Evolutionary conservation across 345 rosid species (phyloP).

Genomic region (Hypericum perforatum): DNA sequence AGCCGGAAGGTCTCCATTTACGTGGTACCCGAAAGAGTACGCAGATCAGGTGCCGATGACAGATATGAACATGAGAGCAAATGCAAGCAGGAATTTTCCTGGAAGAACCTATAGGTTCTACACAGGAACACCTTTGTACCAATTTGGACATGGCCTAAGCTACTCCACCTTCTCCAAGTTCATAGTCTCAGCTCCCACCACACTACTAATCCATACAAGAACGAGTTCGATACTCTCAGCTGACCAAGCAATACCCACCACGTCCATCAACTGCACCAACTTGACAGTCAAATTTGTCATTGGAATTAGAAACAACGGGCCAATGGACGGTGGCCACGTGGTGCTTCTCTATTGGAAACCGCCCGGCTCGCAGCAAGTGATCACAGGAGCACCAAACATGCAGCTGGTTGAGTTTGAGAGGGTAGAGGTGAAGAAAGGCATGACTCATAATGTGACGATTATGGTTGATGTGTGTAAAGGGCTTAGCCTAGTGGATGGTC

Average conservation of each 20-base stretch:
- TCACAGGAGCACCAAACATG: slow-evolving; percentile 25
- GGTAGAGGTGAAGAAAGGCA: slow-evolving; percentile 32
- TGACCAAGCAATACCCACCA: slow-evolving; percentile 13
- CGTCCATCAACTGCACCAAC: slow-evolving; percentile 25
- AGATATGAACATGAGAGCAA: slow-evolving; percentile 48
- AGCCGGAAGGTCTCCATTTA: slow-evolving; percentile 45
- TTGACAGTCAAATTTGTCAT: slow-evolving; percentile 18
- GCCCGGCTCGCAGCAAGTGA: slow-evolving; percentile 14
- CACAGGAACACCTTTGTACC: slow-evolving; percentile 22
- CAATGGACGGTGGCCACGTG: slow-evolving; percentile 34
- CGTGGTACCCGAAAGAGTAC: slow-evolving; percentile 42
- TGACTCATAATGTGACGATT: slow-evolving; percentile 27
- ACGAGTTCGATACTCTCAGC: neutral
- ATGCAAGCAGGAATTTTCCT: slow-evolving; percentile 24
- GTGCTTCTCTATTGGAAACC: slow-evolving; percentile 57
- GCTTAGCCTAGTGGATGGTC: slow-evolving; percentile 34
- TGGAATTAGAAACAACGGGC: slow-evolving; percentile 40
- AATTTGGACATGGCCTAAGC: slow-evolving; percentile 47
- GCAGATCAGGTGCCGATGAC: slow-evolving; percentile 35
- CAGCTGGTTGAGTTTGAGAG: slow-evolving; percentile 51
- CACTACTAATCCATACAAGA: slow-evolving; percentile 8
- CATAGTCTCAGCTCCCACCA: slow-evolving; percentile 28
- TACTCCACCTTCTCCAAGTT: slow-evolving; percentile 34
- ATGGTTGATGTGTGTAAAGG: slow-evolving; percentile 39
- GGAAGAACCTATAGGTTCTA: slow-evolving; percentile 49